Percentiles rank a stretch among this genome's conserved stretches.
Conservation (phyloP, 1,284 basidiomycete genomes). For the Austroboletus sp. region DNA sequence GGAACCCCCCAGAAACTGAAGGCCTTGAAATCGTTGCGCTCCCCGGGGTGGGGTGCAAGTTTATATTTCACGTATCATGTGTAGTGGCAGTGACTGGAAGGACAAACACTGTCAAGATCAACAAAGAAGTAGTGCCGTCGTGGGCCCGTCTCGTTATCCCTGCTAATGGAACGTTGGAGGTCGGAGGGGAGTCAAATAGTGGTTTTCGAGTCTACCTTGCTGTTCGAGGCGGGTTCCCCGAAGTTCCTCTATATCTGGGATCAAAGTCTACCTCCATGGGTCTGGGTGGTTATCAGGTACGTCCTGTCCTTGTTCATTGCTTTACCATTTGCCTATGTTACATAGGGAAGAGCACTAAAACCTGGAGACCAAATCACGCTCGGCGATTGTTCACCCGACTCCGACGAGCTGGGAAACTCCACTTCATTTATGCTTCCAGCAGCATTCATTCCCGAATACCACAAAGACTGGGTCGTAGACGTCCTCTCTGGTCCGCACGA, state of each 20-base stretch:
- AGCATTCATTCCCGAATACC: constrained; percentile 41
- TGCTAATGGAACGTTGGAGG: constrained; percentile 38
- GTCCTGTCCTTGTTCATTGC: too few relatives aligned
- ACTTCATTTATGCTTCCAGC: constrained; percentile 13
- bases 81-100: constrained; percentile 58
- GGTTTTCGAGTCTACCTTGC: constrained; percentile 56
- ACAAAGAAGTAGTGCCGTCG: constrained; percentile 38
- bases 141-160: constrained; percentile 49
- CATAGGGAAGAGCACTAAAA: constrained; percentile 49
- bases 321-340: background rate
- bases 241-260: constrained; percentile 51
- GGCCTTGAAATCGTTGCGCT: constrained; percentile 51
- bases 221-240: constrained; percentile 56
- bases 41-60: constrained; percentile 33
- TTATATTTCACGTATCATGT: constrained; percentile 45
- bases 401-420: constrained; percentile 6
- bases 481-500: constrained; percentile 61
- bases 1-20: constrained; percentile 50
- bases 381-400: constrained; percentile 28
- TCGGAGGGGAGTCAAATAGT: constrained; percentile 26
- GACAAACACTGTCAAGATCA: constrained; percentile 38
- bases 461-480: constrained; percentile 46
- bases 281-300: constrained; percentile 54
- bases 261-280: constrained; percentile 60
- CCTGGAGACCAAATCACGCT: constrained; percentile 42